Evolutionary conservation across 805 yeast species (phyloP), one percentile per base, ranked within the genome.

Genomic region (Yarrowia alimentaria): DNA sequence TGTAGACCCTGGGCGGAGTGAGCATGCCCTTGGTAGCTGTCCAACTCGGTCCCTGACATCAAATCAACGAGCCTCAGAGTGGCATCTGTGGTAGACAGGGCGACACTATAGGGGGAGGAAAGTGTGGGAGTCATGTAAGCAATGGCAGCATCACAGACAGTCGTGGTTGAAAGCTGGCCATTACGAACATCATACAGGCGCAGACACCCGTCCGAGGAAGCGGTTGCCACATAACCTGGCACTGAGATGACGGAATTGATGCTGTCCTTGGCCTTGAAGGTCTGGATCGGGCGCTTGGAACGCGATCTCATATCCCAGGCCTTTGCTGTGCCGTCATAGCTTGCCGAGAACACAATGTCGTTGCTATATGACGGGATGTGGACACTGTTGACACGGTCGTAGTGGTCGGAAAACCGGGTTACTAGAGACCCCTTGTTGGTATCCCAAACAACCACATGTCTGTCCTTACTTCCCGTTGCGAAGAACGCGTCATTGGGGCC

Each of bases 241-340:
- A 35, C 35, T 4, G 51, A 31, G 8, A 29, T 53, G 7, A 66
- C 60, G 8, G 55, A 35, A 8, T 65, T 54, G 1, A 66, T 58
- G n/a, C 65, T 57, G 45, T 68, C 75, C 26, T 54, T 52, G 45
- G 68, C 63, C 9, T 68, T 51, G 16, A 68, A 63, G 12, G 57
- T 53, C 55, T 71, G 76, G 1, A 69, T 55, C 1, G 75, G 74
- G 16, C 52, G 60, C 20, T 33, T 33, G 1, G 53, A 33, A 1
- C 52, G 21, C 3, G 64, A 52, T 28, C 65, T 51, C 20, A 54
- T 31, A 53, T 66, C 70, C 70, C 70, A 66, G 6, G 65, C 40
- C 18, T 62, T 57, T 13, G 64, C 68, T 1, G 60, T 57, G 6
- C 64, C 57, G 42, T 66, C 70, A 34, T 56, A 61, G 9, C 67